Conservation (phyloP, 345 rosid genomes). For the Eucalyptus sp. region DNA sequence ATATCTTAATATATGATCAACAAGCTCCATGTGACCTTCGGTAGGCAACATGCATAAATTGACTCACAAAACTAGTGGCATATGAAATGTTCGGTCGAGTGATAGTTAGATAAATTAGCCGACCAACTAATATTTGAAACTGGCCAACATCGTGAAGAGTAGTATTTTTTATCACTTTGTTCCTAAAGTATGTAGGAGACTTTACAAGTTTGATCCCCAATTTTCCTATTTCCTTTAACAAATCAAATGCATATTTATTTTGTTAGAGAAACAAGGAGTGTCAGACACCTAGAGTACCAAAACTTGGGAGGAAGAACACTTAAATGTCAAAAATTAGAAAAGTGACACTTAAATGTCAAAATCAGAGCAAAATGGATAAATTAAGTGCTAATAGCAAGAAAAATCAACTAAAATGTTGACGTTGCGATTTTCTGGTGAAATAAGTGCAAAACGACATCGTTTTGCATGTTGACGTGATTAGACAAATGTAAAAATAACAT, state of each 20-base stretch:
- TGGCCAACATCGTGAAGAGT: background rate
- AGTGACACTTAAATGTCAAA: fast-evolving
- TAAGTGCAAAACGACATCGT: fast-evolving
- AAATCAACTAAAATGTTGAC: no score
- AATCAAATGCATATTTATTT: fast-evolving
- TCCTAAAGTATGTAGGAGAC: background rate
- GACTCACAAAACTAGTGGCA: background rate
- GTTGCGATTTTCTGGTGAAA: fast-evolving
- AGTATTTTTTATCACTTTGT: background rate
- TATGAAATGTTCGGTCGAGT: background rate
- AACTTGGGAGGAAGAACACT: fast-evolving
- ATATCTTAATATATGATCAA: no score
- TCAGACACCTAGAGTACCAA: fast-evolving
- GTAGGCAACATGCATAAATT: no score
- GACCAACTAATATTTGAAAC: background rate
- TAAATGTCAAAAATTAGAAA: fast-evolving
- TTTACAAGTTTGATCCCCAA: background rate
- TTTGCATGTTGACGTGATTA: fast-evolving
- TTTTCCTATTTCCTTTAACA: background rate
- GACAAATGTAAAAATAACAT: fast-evolving
- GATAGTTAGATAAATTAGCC: background rate
- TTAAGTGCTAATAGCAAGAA: fast-evolving
- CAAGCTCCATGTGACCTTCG: background rate
- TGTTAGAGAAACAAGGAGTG: no score
- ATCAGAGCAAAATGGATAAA: fast-evolving